Conservation (phyloP, 768 basidiomycete species). For the Infundibulicybe gibba region DNA sequence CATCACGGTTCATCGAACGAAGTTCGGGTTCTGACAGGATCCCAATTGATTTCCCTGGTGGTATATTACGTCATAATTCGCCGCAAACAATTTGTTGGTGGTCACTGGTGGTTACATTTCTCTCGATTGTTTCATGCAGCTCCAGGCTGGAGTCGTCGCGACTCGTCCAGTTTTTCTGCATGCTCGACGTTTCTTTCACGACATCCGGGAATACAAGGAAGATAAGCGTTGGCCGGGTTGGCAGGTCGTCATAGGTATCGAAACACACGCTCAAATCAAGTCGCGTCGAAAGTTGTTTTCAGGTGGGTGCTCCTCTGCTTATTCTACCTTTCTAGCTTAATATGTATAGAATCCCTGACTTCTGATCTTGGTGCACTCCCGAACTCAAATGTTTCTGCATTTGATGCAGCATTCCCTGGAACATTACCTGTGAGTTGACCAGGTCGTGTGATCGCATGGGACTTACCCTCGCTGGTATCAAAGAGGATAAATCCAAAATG, state of each 20-base stretch:
- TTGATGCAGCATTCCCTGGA: conserved; percentile 92
- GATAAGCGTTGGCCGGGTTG: conserved; percentile 76
- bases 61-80: no score
- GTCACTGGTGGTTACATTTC: no score
- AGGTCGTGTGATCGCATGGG: neutral
- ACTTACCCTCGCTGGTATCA: conserved; percentile 1
- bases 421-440: conserved; percentile 71
- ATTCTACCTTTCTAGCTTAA: neutral
- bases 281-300: conserved; percentile 90
- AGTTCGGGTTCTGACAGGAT: no score
- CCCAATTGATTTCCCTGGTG: no score
- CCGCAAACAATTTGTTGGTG: no score
- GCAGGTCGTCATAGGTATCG: conserved; percentile 89
- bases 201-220: conserved; percentile 25
- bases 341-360: conserved; percentile 33
- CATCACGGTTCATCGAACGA: no score
- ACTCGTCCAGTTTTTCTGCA: conserved; percentile 11
- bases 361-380: conserved; percentile 42
- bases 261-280: conserved; percentile 94
- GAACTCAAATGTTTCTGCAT: conserved; percentile 71
- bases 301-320: conserved; percentile 30
- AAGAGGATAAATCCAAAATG: conserved; percentile 61
- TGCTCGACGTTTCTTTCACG: conserved; percentile 24
- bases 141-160: neutral
- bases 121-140: conserved; percentile 13